Base-by-base conservation (phyloP, 345 rosid species). In the Erodium maritimum region DNA sequence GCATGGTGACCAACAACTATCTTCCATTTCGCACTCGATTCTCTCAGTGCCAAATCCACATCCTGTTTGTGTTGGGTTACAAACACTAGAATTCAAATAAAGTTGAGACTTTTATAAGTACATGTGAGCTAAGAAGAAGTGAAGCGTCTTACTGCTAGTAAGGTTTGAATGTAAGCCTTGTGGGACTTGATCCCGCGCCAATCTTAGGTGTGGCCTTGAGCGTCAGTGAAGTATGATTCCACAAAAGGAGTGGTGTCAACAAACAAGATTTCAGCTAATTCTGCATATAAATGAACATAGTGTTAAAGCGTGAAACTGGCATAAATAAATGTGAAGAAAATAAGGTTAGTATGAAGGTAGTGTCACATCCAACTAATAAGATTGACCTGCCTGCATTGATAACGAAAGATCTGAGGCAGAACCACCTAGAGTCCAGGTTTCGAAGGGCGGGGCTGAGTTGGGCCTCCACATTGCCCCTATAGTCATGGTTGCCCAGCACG, bases 401-500 rank as follows among this genome's bases (percentile, higher is more conserved):
- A 50, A 75, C 54, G 67, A 70, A 82, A 59, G 82, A 77, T 72
- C 73, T 68, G 59, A 66, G 55, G 68, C 87, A 79, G 62, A 79
- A 64, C 87, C 87, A 82, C 48, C 84, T 65, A 37, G 48, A 52
- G 63, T 82, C 87, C 19, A 67, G 57, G 54, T 56, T 52, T 54
- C 55, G 59, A 9, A 82, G 82, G 50, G 61, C 46, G 23, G 73
- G 76, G 62, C 80, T 75, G 46, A 79, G 63, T 53, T 82, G 87
- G 48, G 82, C 84, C 58, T 65, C 60, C 24, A 75, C 87, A 46
- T 75, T 67, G 18, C 87, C 87, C 60, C 82, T 73, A 23, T 82
- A 82, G 63, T 79, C 84, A 63, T 82, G 87, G 52, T 82, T 82
- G n/a, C 87, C 87, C 67, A 79, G 56, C 62, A 82, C 82, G 54